Evolutionary conservation across 1,284 basidiomycete species (phyloP).

Genomic region (Ceratobasidium sp.): DNA sequence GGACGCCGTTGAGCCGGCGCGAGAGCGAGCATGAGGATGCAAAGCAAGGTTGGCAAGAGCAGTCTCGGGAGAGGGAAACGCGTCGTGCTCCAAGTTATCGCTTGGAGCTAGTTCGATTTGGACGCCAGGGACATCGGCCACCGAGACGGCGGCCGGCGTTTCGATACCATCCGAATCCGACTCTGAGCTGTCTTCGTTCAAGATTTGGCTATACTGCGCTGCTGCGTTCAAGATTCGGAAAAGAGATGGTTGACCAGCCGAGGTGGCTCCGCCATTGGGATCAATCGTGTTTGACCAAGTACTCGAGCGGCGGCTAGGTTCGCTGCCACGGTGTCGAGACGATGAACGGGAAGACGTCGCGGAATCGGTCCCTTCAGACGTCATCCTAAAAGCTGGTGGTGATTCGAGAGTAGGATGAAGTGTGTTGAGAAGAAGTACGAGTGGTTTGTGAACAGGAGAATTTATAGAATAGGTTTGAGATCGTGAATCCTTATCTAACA

Average conservation of each 20-base stretch:
- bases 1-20: constrained; percentile 14
- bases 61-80: constrained; percentile 22
- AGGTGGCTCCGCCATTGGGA: constrained; percentile 22
- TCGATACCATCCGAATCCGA: constrained; percentile 6
- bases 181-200: constrained; percentile 15
- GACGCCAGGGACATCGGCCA: constrained; percentile 9
- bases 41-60: constrained; percentile 21
- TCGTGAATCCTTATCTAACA: constrained; percentile 4
- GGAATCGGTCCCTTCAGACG: background rate
- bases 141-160: constrained; percentile 28
- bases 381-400: background rate
- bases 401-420: background rate
- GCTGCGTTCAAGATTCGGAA: constrained; percentile 27
- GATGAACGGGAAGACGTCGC: constrained; percentile 14
- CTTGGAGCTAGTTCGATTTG: background rate
- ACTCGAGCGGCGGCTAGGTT: constrained; percentile 29
- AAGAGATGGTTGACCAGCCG: constrained; percentile 26
- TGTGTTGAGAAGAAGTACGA: background rate
- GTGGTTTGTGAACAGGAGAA: no score
- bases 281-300: constrained; percentile 26
- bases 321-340: background rate
- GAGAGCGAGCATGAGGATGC: constrained; percentile 10
- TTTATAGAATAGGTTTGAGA: constrained; percentile 5
- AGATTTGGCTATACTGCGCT: constrained; percentile 21
- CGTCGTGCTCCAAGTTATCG: background rate